These are phyloP conservation scores for Vanilla planifolia DNA, from an alignment of 106 monocot species.

Conservation along the genomic window DNA sequence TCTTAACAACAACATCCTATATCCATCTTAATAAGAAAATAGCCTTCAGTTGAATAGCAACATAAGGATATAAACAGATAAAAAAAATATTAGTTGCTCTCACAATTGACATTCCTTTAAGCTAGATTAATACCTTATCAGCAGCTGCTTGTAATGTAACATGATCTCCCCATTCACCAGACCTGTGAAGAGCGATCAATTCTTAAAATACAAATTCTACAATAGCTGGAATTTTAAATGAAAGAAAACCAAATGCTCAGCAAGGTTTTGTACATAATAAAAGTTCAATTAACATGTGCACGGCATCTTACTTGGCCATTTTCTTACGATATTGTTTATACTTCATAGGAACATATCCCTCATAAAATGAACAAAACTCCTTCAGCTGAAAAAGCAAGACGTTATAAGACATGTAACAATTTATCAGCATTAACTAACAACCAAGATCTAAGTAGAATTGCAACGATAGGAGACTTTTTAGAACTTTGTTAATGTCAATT, in stretches of 20 bases:
- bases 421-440: not conserved
- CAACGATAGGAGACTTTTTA: no score
- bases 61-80: not conserved
- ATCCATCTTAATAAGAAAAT: no score
- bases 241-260: conserved; percentile 6
- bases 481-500: not conserved
- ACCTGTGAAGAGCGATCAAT: conserved; percentile 34
- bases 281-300: not conserved
- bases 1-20: no score
- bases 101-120: not conserved
- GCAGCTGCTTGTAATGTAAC: conserved; percentile 98
- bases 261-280: not conserved
- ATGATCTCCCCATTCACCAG: conserved; percentile 99
- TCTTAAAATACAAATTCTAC: not conserved
- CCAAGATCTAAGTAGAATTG: no score
- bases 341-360: conserved; percentile 98
- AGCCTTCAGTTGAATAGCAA: not conserved
- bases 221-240: conserved; percentile 6
- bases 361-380: conserved; percentile 59
- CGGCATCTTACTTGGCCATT: conserved; percentile 74
- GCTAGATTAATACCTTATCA: conserved; percentile 61
- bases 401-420: not conserved
- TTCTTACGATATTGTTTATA: conserved; percentile 89
- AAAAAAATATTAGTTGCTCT: not conserved
- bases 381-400: conserved; percentile 66